A percentile compares a stretch with the other conserved stretches of the same genome.
These are phyloP conservation scores for Aureobasidium subglaciale DNA, from an alignment of 2,329 filamentous ascomycete genomes.

Conservation along the genomic window DNA sequence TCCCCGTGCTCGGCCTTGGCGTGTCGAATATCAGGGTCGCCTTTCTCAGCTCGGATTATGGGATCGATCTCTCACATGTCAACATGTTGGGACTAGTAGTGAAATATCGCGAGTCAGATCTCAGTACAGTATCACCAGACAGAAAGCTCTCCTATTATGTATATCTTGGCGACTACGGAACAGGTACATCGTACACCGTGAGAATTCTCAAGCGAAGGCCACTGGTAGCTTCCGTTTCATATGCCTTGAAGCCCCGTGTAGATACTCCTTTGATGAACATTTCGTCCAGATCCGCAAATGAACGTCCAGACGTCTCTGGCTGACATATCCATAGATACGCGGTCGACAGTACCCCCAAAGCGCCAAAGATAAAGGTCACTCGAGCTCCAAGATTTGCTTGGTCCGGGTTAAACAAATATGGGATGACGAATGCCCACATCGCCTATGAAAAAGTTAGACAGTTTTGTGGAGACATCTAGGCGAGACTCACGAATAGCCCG, in stretches of 20 bases:
- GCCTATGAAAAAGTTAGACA: slow-evolving; percentile 21
- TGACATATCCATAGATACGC: slow-evolving; percentile 2
- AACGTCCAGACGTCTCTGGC: slow-evolving; percentile 16
- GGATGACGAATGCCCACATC: slow-evolving; percentile 35
- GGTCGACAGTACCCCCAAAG: slow-evolving; percentile 23
- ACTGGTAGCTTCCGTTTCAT: background rate
- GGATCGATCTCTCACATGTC: background rate
- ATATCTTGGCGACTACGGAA: background rate
- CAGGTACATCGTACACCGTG: background rate
- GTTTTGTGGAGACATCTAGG: background rate
- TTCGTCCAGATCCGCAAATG: slow-evolving; percentile 15
- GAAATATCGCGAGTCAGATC: no score
- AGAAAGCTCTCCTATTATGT: background rate
- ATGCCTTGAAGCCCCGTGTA: slow-evolving; percentile 12
- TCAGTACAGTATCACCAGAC: no score
- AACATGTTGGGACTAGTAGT: background rate
- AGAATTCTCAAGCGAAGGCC: background rate
- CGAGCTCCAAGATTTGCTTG: slow-evolving; percentile 35
- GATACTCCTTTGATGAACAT: slow-evolving; percentile 15
- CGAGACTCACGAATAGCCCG: background rate
- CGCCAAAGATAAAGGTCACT: slow-evolving; percentile 36
- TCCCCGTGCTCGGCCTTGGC: slow-evolving; percentile 5
- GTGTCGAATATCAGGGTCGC: background rate
- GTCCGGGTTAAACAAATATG: slow-evolving; percentile 34
- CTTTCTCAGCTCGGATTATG: background rate